A percentile compares a stretch with the other conserved stretches of the same genome.
Evolutionary conservation across 495 filamentous ascomycete species (phyloP).

Genomic region (Aspergillus diversus): DNA sequence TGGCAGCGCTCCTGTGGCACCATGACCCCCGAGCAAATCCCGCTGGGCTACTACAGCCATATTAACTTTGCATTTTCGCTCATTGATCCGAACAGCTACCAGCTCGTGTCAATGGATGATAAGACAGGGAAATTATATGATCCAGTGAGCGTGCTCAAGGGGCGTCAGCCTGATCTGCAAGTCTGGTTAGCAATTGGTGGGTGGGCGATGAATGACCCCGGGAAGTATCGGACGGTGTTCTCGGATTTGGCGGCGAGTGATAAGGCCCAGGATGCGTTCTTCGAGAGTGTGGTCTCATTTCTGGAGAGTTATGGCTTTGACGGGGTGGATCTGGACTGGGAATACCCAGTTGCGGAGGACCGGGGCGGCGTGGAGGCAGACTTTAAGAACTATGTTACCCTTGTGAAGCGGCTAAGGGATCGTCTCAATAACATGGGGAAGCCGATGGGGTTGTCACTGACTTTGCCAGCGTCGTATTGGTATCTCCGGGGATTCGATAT

Average conservation of each 20-base stretch:
- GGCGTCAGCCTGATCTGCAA: neutral
- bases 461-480: conserved; percentile 37
- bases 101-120: neutral
- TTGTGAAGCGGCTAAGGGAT: neutral
- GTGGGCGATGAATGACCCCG: neutral
- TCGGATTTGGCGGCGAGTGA: neutral
- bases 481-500: conserved; percentile 52
- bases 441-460: neutral
- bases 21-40: neutral
- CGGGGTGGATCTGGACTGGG: conserved; percentile 2
- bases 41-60: neutral
- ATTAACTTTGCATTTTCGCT: neutral
- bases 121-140: neutral
- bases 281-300: neutral
- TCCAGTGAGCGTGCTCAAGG: neutral
- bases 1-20: neutral
- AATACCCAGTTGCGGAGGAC: neutral
- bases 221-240: neutral
- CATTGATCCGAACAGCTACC: neutral
- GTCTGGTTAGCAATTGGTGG: neutral
- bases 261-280: neutral
- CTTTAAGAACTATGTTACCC: neutral
- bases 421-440: neutral
- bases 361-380: neutral
- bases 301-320: neutral